These are phyloP conservation scores for Colletotrichum siamense DNA, from an alignment of 2,329 filamentous ascomycete species.

Conservation along the genomic window DNA sequence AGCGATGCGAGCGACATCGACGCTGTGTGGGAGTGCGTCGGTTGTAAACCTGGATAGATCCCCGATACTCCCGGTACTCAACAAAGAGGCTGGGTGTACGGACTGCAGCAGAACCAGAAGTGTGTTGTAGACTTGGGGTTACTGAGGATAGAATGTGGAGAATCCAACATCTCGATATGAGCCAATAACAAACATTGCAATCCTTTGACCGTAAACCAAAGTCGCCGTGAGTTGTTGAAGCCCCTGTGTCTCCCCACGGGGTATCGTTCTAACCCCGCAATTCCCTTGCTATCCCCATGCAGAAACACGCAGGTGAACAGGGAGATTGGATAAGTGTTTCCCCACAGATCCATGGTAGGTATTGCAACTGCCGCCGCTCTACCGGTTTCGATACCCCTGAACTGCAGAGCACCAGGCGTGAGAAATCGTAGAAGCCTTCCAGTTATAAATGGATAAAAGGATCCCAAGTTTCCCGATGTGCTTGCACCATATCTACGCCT, in stretches of 20 bases:
- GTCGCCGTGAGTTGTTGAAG: background rate
- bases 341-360: background rate
- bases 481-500: rapidly evolving
- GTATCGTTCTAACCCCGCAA: background rate
- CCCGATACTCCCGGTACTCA: background rate
- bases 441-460: background rate
- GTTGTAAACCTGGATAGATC: background rate
- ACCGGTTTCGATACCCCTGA: background rate
- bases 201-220: background rate
- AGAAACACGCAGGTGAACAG: background rate
- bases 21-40: background rate
- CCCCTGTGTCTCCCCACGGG: background rate
- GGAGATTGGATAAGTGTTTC: background rate
- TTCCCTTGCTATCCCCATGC: background rate
- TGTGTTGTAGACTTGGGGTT: background rate
- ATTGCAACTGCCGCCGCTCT: background rate
- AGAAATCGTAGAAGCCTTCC: background rate
- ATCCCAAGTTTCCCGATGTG: background rate
- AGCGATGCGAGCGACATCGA: background rate
- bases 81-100: background rate
- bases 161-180: background rate
- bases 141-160: background rate
- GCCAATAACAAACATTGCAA: background rate
- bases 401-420: background rate
- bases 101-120: background rate